Percentiles rank a stretch among this genome's conserved stretches.
These are phyloP conservation scores for Eimeria tenella DNA, from an alignment of 169 alveolate species.

Conservation along the genomic window DNA sequence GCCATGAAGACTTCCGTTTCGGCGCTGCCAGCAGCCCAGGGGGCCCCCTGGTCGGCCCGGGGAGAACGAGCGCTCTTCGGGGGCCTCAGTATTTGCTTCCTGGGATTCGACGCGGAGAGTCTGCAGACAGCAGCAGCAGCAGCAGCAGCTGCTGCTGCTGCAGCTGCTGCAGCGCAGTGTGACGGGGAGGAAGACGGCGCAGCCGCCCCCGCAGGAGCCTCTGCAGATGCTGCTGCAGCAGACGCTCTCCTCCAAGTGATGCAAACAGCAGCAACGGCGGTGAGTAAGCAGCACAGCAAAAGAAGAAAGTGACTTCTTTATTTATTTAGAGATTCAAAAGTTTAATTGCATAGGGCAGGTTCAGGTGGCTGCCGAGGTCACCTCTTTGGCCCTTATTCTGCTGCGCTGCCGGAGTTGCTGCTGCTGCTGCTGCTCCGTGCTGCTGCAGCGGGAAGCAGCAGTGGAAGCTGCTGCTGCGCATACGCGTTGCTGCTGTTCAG, in stretches of 20 bases:
- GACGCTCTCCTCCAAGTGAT: constrained; percentile 35
- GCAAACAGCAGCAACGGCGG: constrained; percentile 42
- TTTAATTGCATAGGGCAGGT: no score
- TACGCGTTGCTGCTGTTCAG: not conserved
- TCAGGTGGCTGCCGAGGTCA: no score
- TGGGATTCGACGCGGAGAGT: constrained; percentile 52
- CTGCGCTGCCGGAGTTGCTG: no score
- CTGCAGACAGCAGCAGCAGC: constrained; percentile 17
- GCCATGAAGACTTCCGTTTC: no score
- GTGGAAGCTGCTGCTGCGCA: not conserved
- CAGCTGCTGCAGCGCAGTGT: not conserved
- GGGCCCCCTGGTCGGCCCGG: not conserved
- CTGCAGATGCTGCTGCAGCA: constrained; percentile 39
- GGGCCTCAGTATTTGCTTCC: constrained; percentile 27
- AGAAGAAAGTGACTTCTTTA: no score
- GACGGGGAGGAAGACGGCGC: not conserved
- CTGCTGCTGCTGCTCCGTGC: not conserved
- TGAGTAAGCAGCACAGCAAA: not conserved
- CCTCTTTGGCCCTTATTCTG: no score
- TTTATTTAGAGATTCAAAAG: no score
- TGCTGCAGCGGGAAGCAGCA: constrained; percentile 20
- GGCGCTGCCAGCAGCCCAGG: no score
- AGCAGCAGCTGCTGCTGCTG: not conserved
- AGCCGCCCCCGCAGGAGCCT: not conserved
- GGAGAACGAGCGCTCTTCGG: constrained; percentile 32